A percentile compares a stretch with the other conserved stretches of the same genome.
Conservation (phyloP, 2,329 filamentous ascomycete genomes). For the Fusarium bactridioides region DNA sequence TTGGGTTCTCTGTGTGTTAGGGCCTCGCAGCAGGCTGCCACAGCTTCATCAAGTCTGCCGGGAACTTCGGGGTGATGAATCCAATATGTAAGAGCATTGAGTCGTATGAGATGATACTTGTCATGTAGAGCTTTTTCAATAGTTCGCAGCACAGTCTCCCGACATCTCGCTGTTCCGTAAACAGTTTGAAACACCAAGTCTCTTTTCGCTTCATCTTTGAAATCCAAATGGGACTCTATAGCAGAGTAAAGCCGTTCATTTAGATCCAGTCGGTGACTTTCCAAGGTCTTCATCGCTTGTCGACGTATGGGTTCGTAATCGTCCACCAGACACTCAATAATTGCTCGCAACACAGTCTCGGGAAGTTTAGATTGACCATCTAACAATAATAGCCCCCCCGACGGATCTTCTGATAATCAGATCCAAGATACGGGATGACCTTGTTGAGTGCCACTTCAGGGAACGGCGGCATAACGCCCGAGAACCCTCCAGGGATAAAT, state of each 20-base stretch:
- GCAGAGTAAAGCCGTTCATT: background rate
- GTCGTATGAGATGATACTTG: background rate
- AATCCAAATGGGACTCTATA: background rate
- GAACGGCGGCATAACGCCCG: background rate
- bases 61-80: background rate
- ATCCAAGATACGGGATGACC: background rate
- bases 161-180: background rate
- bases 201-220: background rate
- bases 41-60: background rate
- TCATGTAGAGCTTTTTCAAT: background rate
- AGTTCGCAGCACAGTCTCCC: background rate
- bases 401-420: background rate
- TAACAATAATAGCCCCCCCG: background rate
- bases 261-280: background rate
- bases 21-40: background rate
- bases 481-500: background rate
- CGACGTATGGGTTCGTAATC: background rate
- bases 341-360: background rate
- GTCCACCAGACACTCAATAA: background rate
- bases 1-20: background rate
- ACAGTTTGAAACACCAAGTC: background rate
- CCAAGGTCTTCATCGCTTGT: background rate
- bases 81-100: background rate
- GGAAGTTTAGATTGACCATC: background rate
- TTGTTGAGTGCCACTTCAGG: background rate